phyloP scores from a whole-genome alignment of 1,139 yeast species.

The Torulaspora pretoriensis region DNA sequence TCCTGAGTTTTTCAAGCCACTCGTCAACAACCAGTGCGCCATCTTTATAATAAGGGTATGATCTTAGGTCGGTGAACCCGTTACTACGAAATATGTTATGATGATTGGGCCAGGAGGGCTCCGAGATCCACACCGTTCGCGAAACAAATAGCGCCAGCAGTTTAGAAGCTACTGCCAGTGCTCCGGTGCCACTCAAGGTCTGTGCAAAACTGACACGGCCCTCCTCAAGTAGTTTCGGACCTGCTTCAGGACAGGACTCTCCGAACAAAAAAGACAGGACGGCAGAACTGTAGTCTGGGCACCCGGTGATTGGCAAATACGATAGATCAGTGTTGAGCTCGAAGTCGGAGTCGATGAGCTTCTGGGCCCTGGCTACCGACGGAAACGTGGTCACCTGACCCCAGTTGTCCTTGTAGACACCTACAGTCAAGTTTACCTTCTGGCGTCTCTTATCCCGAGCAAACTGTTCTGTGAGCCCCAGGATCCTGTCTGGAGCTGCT shows the following conservation, averaged over 20 bases:
- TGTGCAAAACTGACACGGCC: conserved; percentile 68
- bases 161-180: conserved; percentile 78
- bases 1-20: conserved; percentile 41
- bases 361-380: conserved; percentile 67
- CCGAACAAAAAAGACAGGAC: conserved; percentile 77
- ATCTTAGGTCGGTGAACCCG: conserved; percentile 34
- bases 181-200: conserved; percentile 92
- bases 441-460: conserved; percentile 50
- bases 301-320: conserved; percentile 71
- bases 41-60: conserved; percentile 51
- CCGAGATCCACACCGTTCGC: conserved; percentile 64
- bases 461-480: conserved; percentile 62
- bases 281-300: conserved; percentile 56
- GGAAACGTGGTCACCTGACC: conserved; percentile 92
- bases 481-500: conserved; percentile 72
- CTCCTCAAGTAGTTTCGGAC: conserved; percentile 26
- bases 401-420: conserved; percentile 80
- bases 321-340: conserved; percentile 49
- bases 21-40: conserved; percentile 53
- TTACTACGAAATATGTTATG: conserved; percentile 48
- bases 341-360: conserved; percentile 25
- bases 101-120: conserved; percentile 97
- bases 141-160: conserved; percentile 49
- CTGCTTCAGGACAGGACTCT: conserved; percentile 38
- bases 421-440: conserved; percentile 86